Conservation (phyloP, 768 basidiomycete species). For the Lactarius sanguifluus region DNA sequence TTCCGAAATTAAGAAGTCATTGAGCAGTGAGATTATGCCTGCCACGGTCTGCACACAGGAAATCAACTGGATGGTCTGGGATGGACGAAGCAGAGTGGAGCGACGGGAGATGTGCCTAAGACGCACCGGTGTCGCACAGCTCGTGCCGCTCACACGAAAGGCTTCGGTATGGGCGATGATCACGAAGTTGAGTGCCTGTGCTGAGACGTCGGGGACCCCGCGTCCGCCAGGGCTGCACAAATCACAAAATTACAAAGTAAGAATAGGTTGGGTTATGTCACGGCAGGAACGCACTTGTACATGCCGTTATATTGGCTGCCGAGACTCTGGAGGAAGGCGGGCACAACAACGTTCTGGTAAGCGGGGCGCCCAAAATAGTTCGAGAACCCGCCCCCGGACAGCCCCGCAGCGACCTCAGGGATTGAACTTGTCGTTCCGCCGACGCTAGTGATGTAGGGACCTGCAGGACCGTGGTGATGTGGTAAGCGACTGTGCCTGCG, state of each 20-base stretch:
- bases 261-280: neutral
- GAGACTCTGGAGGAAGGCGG: too few species aligned
- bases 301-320: too few species aligned
- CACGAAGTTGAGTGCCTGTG: neutral
- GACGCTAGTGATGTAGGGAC: neutral
- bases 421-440: neutral
- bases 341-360: too few species aligned
- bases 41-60: neutral
- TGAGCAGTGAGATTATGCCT: neutral
- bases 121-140: neutral
- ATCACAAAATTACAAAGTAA: neutral
- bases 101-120: neutral
- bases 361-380: too few species aligned
- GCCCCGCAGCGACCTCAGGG: too few species aligned
- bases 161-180: rapidly evolving
- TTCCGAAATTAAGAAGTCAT: neutral
- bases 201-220: neutral
- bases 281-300: too few species aligned
- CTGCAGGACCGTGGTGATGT: neutral
- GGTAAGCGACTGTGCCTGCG: neutral
- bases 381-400: too few species aligned
- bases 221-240: neutral
- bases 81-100: neutral
- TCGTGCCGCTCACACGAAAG: neutral
- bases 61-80: neutral